A percentile compares a stretch with the other conserved stretches of the same genome.
These are phyloP conservation scores for Colletotrichum sp. DNA, from an alignment of 2,329 filamentous ascomycete species.

Conservation along the genomic window DNA sequence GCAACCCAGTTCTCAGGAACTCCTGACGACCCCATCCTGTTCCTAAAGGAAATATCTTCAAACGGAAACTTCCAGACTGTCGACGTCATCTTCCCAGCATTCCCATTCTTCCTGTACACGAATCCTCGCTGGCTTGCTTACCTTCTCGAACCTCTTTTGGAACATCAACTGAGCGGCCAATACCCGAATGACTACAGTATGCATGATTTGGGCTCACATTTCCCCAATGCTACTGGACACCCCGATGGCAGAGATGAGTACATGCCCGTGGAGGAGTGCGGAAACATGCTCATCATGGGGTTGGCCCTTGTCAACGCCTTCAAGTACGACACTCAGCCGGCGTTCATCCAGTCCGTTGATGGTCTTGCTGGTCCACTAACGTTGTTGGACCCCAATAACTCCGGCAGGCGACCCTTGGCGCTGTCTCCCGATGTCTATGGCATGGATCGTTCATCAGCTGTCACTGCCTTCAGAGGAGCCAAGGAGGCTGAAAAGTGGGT, in stretches of 20 bases:
- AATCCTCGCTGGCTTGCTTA: conserved; percentile 83
- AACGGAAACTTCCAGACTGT: conserved; percentile 87
- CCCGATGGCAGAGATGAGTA: conserved; percentile 72
- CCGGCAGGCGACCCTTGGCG: conserved; percentile 41
- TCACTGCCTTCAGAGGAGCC: conserved; percentile 48
- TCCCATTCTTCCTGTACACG: conserved; percentile 86
- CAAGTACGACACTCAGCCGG: conserved; percentile 62
- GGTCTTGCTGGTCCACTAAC: conserved; percentile 27
- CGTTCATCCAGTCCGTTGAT: conserved; percentile 62
- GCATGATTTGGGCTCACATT: conserved; percentile 76
- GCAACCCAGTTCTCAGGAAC: conserved; percentile 79
- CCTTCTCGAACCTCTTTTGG: conserved; percentile 78
- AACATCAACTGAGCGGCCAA: conserved; percentile 82
- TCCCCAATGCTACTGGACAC: conserved; percentile 80
- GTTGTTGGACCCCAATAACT: not conserved
- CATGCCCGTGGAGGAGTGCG: conserved; percentile 78
- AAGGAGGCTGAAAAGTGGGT: conserved; percentile 44
- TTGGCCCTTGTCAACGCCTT: conserved; percentile 79
- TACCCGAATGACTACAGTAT: conserved; percentile 85
- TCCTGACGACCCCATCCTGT: conserved; percentile 73
- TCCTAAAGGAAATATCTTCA: conserved; percentile 86
- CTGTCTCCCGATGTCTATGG: conserved; percentile 35
- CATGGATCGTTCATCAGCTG: conserved; percentile 68
- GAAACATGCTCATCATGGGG: conserved; percentile 80
- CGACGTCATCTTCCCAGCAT: conserved; percentile 86